Evolutionary conservation across 148 eudicot genomes (phyloP).

Genomic region (Bassia scoparia): DNA sequence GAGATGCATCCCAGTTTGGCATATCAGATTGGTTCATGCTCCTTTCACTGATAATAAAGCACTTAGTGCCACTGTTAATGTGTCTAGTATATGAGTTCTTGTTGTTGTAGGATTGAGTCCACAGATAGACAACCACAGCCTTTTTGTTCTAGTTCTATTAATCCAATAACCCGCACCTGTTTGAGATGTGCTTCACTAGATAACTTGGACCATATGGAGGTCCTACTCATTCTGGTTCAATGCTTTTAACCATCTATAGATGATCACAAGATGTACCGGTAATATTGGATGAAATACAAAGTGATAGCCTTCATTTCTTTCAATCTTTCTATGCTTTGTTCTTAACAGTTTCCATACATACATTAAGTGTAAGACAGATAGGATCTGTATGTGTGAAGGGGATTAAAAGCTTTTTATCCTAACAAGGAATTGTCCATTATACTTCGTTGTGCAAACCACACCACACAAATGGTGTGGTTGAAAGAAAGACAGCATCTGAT

Average conservation of each 20-base stretch:
- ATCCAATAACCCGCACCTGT: not conserved
- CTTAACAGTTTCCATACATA: accelerated
- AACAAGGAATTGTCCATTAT: not conserved
- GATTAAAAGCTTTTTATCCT: not conserved
- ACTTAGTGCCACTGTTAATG: not conserved
- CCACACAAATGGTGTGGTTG: not conserved
- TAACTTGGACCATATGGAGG: not conserved
- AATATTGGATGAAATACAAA: not conserved
- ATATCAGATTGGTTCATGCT: not conserved
- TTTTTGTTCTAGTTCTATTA: not conserved
- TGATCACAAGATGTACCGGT: not conserved
- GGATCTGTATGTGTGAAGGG: not conserved
- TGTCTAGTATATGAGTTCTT: accelerated
- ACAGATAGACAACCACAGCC: not conserved
- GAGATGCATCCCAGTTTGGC: too few relatives aligned
- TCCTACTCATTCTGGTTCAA: not conserved
- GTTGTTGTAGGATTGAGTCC: not conserved
- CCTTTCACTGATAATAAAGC: not conserved
- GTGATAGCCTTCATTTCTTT: not conserved
- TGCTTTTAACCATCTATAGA: not conserved
- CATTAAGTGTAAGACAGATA: not conserved
- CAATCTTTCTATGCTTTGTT: accelerated
- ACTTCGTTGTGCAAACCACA: accelerated
- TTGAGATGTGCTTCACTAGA: not conserved
- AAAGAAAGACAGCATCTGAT: not conserved